Percentiles rank a stretch among this genome's conserved stretches.
phyloP scores from a whole-genome alignment of 1,284 basidiomycete genomes.

The Leccinum insolens region DNA sequence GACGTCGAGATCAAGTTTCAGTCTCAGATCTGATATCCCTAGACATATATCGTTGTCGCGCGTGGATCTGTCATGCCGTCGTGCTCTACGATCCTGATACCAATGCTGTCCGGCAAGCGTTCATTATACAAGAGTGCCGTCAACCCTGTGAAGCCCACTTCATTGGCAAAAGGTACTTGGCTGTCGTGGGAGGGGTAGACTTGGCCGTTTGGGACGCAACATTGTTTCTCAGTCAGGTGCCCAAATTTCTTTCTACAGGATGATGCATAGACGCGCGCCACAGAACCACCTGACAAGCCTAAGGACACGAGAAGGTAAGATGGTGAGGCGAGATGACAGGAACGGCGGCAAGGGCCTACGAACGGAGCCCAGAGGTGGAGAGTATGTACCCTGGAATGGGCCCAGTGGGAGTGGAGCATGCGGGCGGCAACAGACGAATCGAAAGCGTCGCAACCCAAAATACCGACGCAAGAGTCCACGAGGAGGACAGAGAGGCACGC shows the following conservation, averaged over 20 bases:
- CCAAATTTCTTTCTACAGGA: conserved; percentile 24
- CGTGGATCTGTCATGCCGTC: conserved; percentile 82
- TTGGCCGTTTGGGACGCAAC: conserved; percentile 75
- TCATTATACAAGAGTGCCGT: conserved; percentile 61
- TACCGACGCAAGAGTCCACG: too few species aligned
- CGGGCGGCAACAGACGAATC: too few species aligned
- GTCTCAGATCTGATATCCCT: conserved; percentile 72
- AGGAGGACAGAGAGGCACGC: too few species aligned
- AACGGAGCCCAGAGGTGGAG: too few species aligned
- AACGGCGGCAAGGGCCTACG: too few species aligned
- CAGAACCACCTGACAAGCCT: too few species aligned
- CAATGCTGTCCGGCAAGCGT: conserved; percentile 65
- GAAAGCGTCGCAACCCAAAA: too few species aligned
- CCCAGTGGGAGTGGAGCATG: too few species aligned
- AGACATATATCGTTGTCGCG: conserved; percentile 76
- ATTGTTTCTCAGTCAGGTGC: conserved; percentile 70
- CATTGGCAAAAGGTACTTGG: conserved; percentile 66
- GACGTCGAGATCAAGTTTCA: conserved; percentile 72
- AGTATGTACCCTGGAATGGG: too few species aligned
- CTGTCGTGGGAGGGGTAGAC: conserved; percentile 52
- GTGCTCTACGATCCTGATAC: conserved; percentile 79
- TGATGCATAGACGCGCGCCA: too few species aligned
- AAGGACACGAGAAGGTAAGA: too few species aligned
- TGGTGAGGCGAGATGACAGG: too few species aligned
- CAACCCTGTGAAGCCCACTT: conserved; percentile 56